Evolutionary conservation across 305 asterid species (phyloP).

Genomic region (Withania somnifera): DNA sequence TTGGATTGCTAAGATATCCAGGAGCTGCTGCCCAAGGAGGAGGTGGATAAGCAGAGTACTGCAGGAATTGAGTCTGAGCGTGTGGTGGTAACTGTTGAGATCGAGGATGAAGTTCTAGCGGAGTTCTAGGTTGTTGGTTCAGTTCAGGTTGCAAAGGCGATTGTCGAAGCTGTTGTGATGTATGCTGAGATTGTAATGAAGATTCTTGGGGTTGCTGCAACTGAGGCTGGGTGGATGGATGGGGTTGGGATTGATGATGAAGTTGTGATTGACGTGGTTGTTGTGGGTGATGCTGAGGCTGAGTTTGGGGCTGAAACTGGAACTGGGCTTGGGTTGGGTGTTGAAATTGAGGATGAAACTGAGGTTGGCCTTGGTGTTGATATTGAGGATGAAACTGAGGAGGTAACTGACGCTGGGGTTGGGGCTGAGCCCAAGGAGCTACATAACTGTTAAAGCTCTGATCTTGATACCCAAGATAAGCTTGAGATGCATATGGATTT

Average conservation of each 20-base stretch:
- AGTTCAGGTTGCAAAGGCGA: conserved; percentile 5
- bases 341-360: conserved; percentile 7
- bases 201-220: conserved; percentile 30
- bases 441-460: conserved; percentile 42
- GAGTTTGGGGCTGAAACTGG: conserved; percentile 13
- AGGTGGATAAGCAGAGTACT: conserved; percentile 54
- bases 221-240: conserved; percentile 15
- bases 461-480: conserved; percentile 31
- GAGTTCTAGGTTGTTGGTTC: background rate
- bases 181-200: conserved; percentile 9
- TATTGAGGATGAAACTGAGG: conserved; percentile 11
- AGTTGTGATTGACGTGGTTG: conserved; percentile 20
- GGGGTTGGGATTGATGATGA: conserved; percentile 6
- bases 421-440: conserved; percentile 88
- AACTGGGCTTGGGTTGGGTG: conserved; percentile 4
- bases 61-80: conserved; percentile 17
- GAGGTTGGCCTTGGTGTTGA: conserved; percentile 21
- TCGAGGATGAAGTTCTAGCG: conserved; percentile 12
- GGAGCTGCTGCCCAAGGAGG: conserved; percentile 99
- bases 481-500: conserved; percentile 23
- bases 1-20: conserved; percentile 55
- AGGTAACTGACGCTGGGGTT: conserved; percentile 13
- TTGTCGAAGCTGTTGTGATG: conserved; percentile 9
- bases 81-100: conserved; percentile 15
- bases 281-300: conserved; percentile 21